Percentiles rank a stretch among this genome's conserved stretches.
These are phyloP conservation scores for Candida khao-thaluensis DNA, from an alignment of 805 yeast species.

Conservation along the genomic window DNA sequence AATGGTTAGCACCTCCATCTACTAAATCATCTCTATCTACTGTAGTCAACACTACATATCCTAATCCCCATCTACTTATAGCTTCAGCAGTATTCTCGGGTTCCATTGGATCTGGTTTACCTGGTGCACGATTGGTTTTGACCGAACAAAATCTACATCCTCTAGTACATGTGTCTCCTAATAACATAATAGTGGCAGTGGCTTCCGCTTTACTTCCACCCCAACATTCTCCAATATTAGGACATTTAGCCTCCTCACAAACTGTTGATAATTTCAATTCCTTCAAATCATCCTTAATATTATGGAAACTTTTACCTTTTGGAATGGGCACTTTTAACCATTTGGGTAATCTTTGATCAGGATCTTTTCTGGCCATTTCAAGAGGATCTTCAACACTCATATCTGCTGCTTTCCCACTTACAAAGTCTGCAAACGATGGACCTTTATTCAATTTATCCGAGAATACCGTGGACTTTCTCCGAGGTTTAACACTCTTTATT, in stretches of 20 bases:
- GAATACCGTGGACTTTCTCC: slow-evolving; percentile 54
- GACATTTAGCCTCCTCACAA: slow-evolving; percentile 98
- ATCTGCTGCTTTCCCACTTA: slow-evolving; percentile 75
- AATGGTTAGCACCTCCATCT: slow-evolving; percentile 92
- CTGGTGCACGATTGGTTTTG: slow-evolving; percentile 85
- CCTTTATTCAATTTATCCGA: slow-evolving; percentile 74
- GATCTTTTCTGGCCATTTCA: slow-evolving; percentile 66
- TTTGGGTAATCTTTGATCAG: slow-evolving; percentile 72
- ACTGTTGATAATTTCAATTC: slow-evolving; percentile 92
- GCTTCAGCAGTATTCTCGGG: slow-evolving; percentile 99
- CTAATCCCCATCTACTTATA: slow-evolving; percentile 95
- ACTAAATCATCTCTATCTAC: slow-evolving; percentile 93
- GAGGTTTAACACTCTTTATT: slow-evolving; percentile 11
- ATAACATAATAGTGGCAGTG: slow-evolving; percentile 94
- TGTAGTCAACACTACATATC: slow-evolving; percentile 95
- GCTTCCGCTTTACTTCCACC: slow-evolving; percentile 95
- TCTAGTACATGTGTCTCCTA: slow-evolving; percentile 98
- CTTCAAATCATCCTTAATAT: slow-evolving; percentile 79
- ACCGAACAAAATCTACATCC: slow-evolving; percentile 99
- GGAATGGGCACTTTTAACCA: slow-evolving; percentile 98
- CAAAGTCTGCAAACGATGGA: slow-evolving; percentile 91
- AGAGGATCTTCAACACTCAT: slow-evolving; percentile 66
- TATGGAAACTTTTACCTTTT: slow-evolving; percentile 82
- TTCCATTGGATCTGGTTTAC: slow-evolving; percentile 89
- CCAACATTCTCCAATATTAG: slow-evolving; percentile 99